Base-by-base conservation (phyloP, 495 filamentous ascomycete species). In the Astrothelium subdiscretum region DNA sequence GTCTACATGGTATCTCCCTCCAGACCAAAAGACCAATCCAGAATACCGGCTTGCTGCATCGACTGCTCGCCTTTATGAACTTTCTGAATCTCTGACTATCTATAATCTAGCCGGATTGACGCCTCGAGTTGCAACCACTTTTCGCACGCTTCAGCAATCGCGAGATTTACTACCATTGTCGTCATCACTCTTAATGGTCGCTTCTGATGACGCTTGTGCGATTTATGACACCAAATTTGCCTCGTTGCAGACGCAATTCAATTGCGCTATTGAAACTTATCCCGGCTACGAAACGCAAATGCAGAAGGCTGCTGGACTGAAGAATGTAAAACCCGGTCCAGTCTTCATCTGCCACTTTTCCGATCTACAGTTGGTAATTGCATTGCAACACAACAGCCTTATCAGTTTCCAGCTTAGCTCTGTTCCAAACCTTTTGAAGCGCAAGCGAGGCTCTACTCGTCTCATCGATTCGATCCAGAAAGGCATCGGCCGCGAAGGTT, bases 1-100 rank as follows among this genome's bases (percentile, higher is more conserved):
- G 6, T 10, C n/a, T 54, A 10, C 24, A 10, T 54, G 48, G 48
- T 10, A 12, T 8, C 48, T 54, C 8, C 48, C 48, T 48, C 13
- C 12, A 24, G 59, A 22, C 18, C n/a, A 61, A 61, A 4, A 38
- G 3, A n/a, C 15, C 15, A 43, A 57, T 44, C 60, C 64, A 15
- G 15, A 20, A 18, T 82, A 79, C 68, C 79, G 78, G 43, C 71
- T 87, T n/a, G 80, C 86, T 65, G 73, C 80, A 57, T 73, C 76
- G 38, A 76, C 78, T 2, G 85, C 84, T 24, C 75, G 72, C n/a
- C 67, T 87, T 8, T 75, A 85, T 38, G 75, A 81, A 65, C 73
- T 86, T 35, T 61, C 69, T n/a, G 75, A 72, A 3, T 67, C 63
- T 1, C 69, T 87, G 11, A 70, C 64, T 32, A 77, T 78, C 11